Evolutionary conservation across 2,329 filamentous ascomycete genomes (phyloP), one percentile per base, ranked within the genome.

Genomic region (Dactylella cylindrospora): DNA sequence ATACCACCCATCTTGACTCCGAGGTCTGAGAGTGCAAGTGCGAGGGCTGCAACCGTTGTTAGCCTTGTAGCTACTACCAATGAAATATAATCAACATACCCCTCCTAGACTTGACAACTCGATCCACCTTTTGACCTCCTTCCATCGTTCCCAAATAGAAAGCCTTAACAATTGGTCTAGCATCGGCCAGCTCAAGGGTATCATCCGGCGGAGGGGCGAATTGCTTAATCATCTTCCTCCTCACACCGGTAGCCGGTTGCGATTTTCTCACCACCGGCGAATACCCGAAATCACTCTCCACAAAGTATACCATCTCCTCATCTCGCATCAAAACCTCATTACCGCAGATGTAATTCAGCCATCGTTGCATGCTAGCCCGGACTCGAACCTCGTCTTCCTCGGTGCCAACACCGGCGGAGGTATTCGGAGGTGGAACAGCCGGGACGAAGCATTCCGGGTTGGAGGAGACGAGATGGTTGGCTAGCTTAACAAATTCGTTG

Each of bases 221-320:
- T 73, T 98, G 93, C 78, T 98, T 98, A 72, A 98, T 78, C 64
- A 97, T 86, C 76, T 96, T 96, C 71, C 93, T 82, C 65, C 93
- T 84, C 68, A 98, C 89, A 35, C 93, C 93, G 1, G 93, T 98
- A 6, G 93, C 93, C 17, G 93, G 93, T 73, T 98, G 93, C 77
- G 94, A 95, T 79, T 90, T 89, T 73, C 91, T 85, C 39, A 96
- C 85, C 70, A 97, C 86, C 1, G 93, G 93, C 70, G 90, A 96
- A 74, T 98, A 98, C 32, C 93, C 93, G 73, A 96, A 97, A 73
- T 98, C 93, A 71, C 89, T 95, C 75, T 98, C 93, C n/a, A 98
- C 90, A 70, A 98, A 98, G 61, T 97, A 84, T 3, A 96, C 83
- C 83, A 97, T 91, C 75, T 98, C 93, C 65, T 97, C 91, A 71